These are phyloP conservation scores for Dalbergia oliveri DNA, from an alignment of 306 rosid species.

Conservation along the genomic window DNA sequence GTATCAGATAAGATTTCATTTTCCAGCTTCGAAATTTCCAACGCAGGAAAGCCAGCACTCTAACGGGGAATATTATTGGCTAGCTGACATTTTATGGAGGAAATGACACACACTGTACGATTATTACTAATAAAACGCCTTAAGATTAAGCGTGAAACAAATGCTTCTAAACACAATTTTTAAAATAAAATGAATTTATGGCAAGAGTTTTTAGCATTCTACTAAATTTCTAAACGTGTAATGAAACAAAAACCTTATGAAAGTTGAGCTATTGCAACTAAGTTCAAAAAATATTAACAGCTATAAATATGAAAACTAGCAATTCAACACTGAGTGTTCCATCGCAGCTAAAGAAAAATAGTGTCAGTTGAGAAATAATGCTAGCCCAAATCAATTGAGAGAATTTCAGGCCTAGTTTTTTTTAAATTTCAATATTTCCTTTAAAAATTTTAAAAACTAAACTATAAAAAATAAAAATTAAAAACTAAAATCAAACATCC, in stretches of 20 bases:
- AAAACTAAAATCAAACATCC: too few relatives aligned
- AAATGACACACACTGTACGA: background rate
- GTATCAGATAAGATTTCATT: background rate
- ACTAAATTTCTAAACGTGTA: background rate
- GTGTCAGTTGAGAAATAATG: background rate
- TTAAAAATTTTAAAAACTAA: too few relatives aligned
- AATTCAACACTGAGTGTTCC: background rate
- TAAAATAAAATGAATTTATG: background rate
- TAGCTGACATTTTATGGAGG: background rate
- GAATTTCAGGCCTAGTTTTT: too few relatives aligned
- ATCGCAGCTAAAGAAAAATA: background rate
- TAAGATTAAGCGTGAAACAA: background rate
- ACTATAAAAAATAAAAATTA: too few relatives aligned
- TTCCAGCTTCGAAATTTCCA: slow-evolving; percentile 18
- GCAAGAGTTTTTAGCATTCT: background rate
- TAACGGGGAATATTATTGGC: background rate
- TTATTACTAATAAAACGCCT: too few relatives aligned
- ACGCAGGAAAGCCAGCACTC: slow-evolving; percentile 9
- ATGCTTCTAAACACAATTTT: background rate
- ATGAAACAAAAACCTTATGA: background rate
- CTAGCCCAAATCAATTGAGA: too few relatives aligned
- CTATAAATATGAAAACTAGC: background rate
- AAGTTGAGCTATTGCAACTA: background rate
- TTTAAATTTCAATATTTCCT: too few relatives aligned
- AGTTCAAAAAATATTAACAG: background rate